Conservation (phyloP, 106 monocot species). For the Dendrobium catenatum region DNA sequence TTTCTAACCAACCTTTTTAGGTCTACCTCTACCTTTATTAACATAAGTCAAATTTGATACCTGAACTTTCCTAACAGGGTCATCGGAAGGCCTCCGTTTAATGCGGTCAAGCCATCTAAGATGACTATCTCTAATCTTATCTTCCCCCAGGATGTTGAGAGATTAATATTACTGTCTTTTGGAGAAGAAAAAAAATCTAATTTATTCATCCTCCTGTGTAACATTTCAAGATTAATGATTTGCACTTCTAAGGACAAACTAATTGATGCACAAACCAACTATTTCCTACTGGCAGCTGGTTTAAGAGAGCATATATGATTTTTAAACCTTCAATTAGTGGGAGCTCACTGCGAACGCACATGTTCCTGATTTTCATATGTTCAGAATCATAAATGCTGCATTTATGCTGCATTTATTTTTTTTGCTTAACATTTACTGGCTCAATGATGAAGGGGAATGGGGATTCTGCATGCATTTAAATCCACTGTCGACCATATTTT, state of each 20-base stretch:
- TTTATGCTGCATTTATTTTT: not conserved
- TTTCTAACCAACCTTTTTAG: no score
- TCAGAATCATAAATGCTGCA: not conserved
- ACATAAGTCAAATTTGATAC: no score
- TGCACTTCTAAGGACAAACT: not conserved
- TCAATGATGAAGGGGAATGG: not conserved
- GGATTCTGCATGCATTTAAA: conserved; percentile 1
- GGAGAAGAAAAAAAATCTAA: no score
- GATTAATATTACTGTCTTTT: not conserved
- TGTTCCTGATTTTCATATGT: not conserved
- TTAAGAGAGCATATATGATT: not conserved
- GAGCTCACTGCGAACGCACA: not conserved
- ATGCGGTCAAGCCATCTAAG: no score
- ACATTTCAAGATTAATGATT: conserved; percentile 1
- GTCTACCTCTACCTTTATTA: no score
- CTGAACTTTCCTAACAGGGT: no score
- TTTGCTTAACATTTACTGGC: not conserved
- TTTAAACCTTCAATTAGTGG: not conserved
- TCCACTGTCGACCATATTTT: not conserved
- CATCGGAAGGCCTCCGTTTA: no score
- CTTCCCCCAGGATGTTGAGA: not conserved
- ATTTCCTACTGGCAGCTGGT: not conserved
- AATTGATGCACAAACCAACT: not conserved
- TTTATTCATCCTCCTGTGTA: not conserved
- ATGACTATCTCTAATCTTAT: no score